phyloP scores from a whole-genome alignment of 768 basidiomycete species.

The Rubroboletus pulcherrimus region DNA sequence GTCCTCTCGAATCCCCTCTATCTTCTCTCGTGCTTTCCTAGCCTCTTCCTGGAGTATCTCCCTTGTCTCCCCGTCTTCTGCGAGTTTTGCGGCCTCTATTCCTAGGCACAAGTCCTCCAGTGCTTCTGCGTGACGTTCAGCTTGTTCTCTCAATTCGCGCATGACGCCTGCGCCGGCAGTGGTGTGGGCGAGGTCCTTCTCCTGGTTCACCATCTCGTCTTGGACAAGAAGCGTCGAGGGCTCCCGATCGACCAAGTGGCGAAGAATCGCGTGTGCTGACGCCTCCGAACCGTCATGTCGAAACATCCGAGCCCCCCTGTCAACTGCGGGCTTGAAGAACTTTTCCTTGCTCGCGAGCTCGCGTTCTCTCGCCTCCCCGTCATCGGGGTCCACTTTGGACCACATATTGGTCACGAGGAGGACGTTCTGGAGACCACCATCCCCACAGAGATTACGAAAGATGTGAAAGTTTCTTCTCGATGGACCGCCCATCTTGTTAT shows the following conservation, averaged over 20 bases:
- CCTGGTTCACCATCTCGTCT: slow-evolving; percentile 49
- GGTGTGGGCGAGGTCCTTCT: slow-evolving; percentile 46
- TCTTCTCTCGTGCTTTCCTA: slow-evolving; percentile 39
- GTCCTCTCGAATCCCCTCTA: slow-evolving; percentile 38
- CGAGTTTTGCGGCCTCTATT: slow-evolving; percentile 41
- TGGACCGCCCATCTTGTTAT: slow-evolving; percentile 47
- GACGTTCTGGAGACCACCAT: slow-evolving; percentile 42
- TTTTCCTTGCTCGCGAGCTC: slow-evolving; percentile 40
- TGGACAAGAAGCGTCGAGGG: slow-evolving; percentile 50
- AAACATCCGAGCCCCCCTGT: slow-evolving; percentile 42
- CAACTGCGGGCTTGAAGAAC: slow-evolving; percentile 50
- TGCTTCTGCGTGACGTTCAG: slow-evolving; percentile 42
- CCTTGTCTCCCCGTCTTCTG: slow-evolving; percentile 43
- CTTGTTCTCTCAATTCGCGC: slow-evolving; percentile 45
- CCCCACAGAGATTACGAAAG: slow-evolving; percentile 51
- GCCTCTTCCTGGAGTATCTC: slow-evolving; percentile 41
- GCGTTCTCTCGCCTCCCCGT: slow-evolving; percentile 40
- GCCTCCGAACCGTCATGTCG: slow-evolving; percentile 41
- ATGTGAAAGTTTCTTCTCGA: slow-evolving; percentile 49
- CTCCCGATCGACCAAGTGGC: slow-evolving; percentile 36
- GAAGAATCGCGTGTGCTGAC: slow-evolving; percentile 44
- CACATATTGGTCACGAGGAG: slow-evolving; percentile 54
- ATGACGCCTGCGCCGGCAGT: slow-evolving; percentile 49
- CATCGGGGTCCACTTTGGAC: slow-evolving; percentile 35
- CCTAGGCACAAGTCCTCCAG: slow-evolving; percentile 41